Percentiles rank a stretch among this genome's conserved stretches.
These are phyloP conservation scores for Penicillium janthinellum DNA, from an alignment of 2,329 filamentous ascomycete species.

Conservation along the genomic window DNA sequence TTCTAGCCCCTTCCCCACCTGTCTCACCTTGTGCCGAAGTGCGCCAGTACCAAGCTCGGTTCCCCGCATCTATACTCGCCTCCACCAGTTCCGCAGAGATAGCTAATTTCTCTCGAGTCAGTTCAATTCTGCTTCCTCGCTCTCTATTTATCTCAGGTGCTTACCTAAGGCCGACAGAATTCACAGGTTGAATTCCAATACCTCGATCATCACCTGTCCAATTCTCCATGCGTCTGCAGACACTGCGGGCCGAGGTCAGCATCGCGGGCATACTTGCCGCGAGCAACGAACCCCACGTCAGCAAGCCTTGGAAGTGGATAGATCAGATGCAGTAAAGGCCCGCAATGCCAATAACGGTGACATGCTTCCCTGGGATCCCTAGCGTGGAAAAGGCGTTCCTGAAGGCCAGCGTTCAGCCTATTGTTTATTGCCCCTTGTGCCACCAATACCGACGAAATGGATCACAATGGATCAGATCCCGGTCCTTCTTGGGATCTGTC, in stretches of 20 bases:
- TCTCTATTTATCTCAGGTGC: not conserved
- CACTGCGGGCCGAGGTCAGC: not conserved
- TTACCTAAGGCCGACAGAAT: not conserved
- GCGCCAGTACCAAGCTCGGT: not conserved
- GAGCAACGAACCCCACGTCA: not conserved
- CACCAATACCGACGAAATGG: not conserved
- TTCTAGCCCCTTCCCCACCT: not conserved
- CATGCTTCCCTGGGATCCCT: not conserved
- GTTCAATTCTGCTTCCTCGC: not conserved
- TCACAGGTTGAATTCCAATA: not conserved
- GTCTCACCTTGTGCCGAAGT: not conserved
- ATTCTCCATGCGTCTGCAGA: not conserved
- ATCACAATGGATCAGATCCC: not conserved
- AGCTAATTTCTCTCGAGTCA: not conserved
- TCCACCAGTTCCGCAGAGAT: not conserved
- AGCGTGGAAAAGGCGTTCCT: not conserved
- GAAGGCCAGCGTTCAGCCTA: not conserved
- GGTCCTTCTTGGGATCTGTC: not conserved
- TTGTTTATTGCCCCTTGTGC: not conserved
- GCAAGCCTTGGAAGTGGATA: not conserved
- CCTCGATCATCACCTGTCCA: not conserved
- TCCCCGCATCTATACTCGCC: constrained; percentile 5
- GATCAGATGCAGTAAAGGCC: not conserved
- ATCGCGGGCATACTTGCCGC: not conserved
- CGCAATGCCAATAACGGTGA: not conserved